phyloP scores from a whole-genome alignment of 805 yeast genomes.

The Pichia membranifaciens region DNA sequence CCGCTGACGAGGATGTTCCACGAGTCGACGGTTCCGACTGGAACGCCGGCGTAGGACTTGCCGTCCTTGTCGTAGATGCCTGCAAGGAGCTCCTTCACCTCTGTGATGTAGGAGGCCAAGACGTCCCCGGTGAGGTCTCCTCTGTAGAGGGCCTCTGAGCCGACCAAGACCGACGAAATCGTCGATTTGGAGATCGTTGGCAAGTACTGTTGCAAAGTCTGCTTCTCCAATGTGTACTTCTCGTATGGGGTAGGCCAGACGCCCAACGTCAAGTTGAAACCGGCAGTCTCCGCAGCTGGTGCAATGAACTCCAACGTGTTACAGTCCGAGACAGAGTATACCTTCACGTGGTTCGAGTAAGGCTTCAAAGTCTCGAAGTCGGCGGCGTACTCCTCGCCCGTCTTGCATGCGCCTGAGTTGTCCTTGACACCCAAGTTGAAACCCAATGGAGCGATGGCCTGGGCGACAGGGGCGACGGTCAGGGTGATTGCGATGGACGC shows the following conservation, averaged over 20 bases:
- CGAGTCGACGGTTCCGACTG: constrained; percentile 92
- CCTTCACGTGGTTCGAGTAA: constrained; percentile 65
- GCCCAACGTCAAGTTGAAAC: constrained; percentile 75
- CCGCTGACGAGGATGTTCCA: constrained; percentile 91
- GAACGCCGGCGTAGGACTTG: constrained; percentile 59
- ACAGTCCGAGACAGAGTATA: constrained; percentile 92
- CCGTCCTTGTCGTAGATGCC: constrained; percentile 76
- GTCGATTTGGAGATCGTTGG: constrained; percentile 66
- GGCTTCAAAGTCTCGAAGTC: constrained; percentile 58
- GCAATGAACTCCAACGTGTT: constrained; percentile 79
- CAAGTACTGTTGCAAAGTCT: constrained; percentile 63
- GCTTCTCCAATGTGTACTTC: constrained; percentile 69
- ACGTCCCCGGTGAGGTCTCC: constrained; percentile 70
- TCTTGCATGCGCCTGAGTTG: constrained; percentile 70
- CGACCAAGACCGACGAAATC: constrained; percentile 77
- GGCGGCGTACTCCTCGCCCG: constrained; percentile 57
- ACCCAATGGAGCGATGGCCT: constrained; percentile 42
- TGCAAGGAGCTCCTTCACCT: constrained; percentile 53
- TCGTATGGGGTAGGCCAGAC: constrained; percentile 90
- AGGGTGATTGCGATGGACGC: constrained; percentile 18
- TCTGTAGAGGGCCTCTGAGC: constrained; percentile 95
- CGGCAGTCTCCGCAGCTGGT: constrained; percentile 77
- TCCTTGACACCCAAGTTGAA: constrained; percentile 83
- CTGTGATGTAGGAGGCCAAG: constrained; percentile 62
- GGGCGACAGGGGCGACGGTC: constrained; percentile 13